Evolutionary conservation across 768 basidiomycete species (phyloP).

Genomic region (Serendipita vermifera): DNA sequence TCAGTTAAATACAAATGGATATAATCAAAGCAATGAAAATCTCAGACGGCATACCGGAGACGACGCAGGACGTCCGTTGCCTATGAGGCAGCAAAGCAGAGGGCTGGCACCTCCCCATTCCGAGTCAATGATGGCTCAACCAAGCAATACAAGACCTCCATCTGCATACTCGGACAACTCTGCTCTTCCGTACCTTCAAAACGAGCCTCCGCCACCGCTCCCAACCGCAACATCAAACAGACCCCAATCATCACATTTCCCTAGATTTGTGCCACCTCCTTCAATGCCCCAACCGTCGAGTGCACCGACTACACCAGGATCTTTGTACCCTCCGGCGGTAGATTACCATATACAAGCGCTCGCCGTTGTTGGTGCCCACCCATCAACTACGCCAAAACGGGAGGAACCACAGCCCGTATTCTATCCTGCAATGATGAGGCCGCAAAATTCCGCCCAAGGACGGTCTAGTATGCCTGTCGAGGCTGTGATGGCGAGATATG

Average conservation of each 20-base stretch:
- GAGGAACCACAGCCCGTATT: not conserved
- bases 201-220: not conserved
- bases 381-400: not conserved
- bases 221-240: not conserved
- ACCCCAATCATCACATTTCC: not conserved
- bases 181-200: not conserved
- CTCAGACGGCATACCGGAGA: too few relatives aligned
- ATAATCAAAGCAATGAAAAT: too few relatives aligned
- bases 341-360: slow-evolving; percentile 71
- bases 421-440: not conserved
- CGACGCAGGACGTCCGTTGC: too few relatives aligned
- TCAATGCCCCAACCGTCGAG: not conserved
- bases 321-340: slow-evolving; percentile 15
- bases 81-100: too few relatives aligned
- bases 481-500: not conserved
- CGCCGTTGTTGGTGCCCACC: slow-evolving; percentile 64
- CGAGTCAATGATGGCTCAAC: too few relatives aligned
- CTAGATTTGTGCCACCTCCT: not conserved
- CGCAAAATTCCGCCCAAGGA: not conserved
- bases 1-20: too few relatives aligned
- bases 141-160: too few relatives aligned
- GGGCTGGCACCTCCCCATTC: too few relatives aligned
- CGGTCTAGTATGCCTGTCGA: not conserved
- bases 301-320: not conserved
- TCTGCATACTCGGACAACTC: not conserved